Evolutionary conservation across 306 rosid genomes (phyloP), one percentile per base, ranked within the genome.

Genomic region (Spatholobus suberectus): DNA sequence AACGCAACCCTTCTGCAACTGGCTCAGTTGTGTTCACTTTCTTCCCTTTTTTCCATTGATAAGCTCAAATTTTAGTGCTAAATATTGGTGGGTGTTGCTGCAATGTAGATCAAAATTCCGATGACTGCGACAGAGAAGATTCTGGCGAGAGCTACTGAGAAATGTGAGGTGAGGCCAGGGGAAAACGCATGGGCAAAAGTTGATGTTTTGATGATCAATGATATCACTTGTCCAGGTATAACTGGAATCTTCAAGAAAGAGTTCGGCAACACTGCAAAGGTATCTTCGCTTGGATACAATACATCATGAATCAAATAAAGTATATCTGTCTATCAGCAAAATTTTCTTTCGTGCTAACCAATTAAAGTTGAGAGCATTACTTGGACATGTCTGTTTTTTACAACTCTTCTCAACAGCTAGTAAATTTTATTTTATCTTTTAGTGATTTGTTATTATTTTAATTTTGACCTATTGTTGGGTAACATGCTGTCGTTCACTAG

Each of bases 61-160:
- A 51, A 15, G n/a, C 23, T 55, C 18, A 27, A 79, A 35, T 6
- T 79, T 54, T 32, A 21, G 65, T 59, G 18, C 44, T 79, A 55
- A n/a, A 57, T 40, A 72, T 32, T 73, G 74, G n/a, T 40, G 37
- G 1, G 57, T 75, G 11, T 24, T 58, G 34, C n/a, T 54, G 57
- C 40, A 78, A 49, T 73, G 69, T 76, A 92, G 97, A 83, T 70
- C 9, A 89, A 91, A 89, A 91, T 82, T 6, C 92, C 88, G 0
- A 89, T 94, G 98, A 91, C 94, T 1, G 88, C 87, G 85, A 94
- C 97, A 0, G 96, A 94, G 84, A 94, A 92, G 92, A 94, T 94
- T 72, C 79, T 94, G 40, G 96, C 90, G 1, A 87, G 92, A 82
- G 92, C 94, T 34, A 81, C 90, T 4, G 90, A 92, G 82, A 94